phyloP scores from a whole-genome alignment of 2,329 filamentous ascomycete species.

The Aspergillus jensenii region DNA sequence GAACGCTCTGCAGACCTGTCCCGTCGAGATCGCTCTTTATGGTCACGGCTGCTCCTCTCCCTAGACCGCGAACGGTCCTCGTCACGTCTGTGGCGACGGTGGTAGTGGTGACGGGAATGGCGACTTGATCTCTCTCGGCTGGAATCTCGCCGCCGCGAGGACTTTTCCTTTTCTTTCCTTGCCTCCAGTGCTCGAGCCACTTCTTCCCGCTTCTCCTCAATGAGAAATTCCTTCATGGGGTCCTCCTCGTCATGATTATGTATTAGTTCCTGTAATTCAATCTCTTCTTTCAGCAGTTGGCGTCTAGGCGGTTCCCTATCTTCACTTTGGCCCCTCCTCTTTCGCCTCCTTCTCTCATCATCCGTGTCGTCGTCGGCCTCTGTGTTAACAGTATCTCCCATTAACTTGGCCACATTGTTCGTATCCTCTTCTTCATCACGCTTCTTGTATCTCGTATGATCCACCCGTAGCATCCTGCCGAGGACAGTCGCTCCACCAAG shows the following conservation, averaged over 20 bases:
- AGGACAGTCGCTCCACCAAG: conserved; percentile 81
- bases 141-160: conserved; percentile 30
- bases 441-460: conserved; percentile 88
- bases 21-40: conserved; percentile 28
- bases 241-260: conserved; percentile 89
- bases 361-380: conserved; percentile 36
- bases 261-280: conserved; percentile 72
- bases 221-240: conserved; percentile 90
- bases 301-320: conserved; percentile 49
- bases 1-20: conserved; percentile 29
- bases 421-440: conserved; percentile 67
- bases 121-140: conserved; percentile 42
- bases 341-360: conserved; percentile 36
- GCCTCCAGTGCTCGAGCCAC: conserved; percentile 68
- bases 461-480: conserved; percentile 78
- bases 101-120: conserved; percentile 47
- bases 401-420: conserved; percentile 49
- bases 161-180: conserved; percentile 51
- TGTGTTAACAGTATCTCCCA: conserved; percentile 46
- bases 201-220: conserved; percentile 89
- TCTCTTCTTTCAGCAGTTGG: conserved; percentile 75
- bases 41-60: conserved; percentile 30
- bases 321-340: conserved; percentile 38
- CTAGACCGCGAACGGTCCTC: conserved; percentile 32
- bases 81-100: conserved; percentile 42